Base-by-base conservation (phyloP, 176 grass and related monocot genomes). In the Carex kokanica region DNA sequence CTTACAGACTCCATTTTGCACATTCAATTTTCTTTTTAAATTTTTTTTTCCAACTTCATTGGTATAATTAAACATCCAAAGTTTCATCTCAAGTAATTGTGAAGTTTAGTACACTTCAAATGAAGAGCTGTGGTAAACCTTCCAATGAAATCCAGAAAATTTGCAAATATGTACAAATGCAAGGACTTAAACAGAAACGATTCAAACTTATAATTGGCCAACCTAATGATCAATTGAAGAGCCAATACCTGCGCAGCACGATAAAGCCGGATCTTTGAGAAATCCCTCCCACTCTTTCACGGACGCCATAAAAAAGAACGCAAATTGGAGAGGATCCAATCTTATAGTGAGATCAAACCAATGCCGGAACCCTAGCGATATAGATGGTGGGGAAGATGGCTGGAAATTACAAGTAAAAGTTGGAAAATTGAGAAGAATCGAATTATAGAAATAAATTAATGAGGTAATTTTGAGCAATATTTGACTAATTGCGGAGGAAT, bases 191-290 rank as follows among this genome's bases (percentile, higher is more conserved):
- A 13, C 17, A 29, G 13, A 27, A 80, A 36, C 1, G 0, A 32
- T 18, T 41, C 27, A 32, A 59, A 40, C 8, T 80, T 59, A 8
- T 40, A 80, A 80, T 60, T 59, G 27, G 27, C 12, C 27, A 80
- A 78, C 27, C 17, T 60, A 58, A 20, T 3, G 36, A 43, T 11
- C 34, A 61, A 40, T 62, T 43, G 17, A 36, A 1, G 17, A 31
- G 23, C 29, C 49, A 61, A 80, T 84, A 84, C 82, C 82, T 43
- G 67, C 82, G 14, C 64, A 57, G 47, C 82, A 84, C n/a, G 64
- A 71, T 18, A 72, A 36, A 59, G 45, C 64, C n/a, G 82, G 65
- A 83, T 84, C 82, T 21, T 73, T 72, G 65, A 74, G 63, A 51
- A 84, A 84, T 14, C 67, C 63, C 25, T 84, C 82, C 54, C 67